These are phyloP conservation scores for Glaciozyma martinii DNA, from an alignment of 768 basidiomycete species.

Conservation along the genomic window DNA sequence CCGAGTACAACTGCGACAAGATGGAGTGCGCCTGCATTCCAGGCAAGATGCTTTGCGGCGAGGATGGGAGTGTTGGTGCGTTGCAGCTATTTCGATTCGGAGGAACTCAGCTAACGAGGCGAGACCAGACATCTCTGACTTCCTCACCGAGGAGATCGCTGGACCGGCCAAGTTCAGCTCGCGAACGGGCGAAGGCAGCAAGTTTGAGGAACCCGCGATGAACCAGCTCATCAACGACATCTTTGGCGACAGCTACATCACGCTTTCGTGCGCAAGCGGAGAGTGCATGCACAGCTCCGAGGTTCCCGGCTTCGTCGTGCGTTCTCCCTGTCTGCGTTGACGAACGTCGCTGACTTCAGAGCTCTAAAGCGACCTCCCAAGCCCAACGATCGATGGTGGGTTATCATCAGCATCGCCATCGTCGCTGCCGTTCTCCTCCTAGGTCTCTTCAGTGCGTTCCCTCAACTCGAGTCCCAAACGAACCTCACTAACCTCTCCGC, in stretches of 20 bases:
- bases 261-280: constrained; percentile 73
- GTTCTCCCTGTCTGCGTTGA: constrained; percentile 29
- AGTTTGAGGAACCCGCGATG: constrained; percentile 94
- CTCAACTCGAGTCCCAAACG: not conserved
- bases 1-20: constrained; percentile 67
- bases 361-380: constrained; percentile 56
- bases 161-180: constrained; percentile 86
- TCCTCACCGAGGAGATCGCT: constrained; percentile 75
- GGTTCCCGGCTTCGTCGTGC: constrained; percentile 81
- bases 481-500: not conserved
- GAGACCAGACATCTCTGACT: constrained; percentile 76
- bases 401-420: constrained; percentile 72
- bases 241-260: constrained; percentile 86
- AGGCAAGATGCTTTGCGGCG: constrained; percentile 86
- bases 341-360: not conserved
- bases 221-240: constrained; percentile 85
- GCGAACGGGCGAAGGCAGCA: constrained; percentile 60
- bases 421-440: constrained; percentile 66
- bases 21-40: constrained; percentile 91
- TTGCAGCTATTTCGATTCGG: not conserved
- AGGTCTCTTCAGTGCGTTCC: constrained; percentile 46
- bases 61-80: constrained; percentile 60
- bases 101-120: not conserved
- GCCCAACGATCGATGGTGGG: constrained; percentile 71
- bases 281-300: constrained; percentile 90